Percentiles rank a stretch among this genome's conserved stretches.
phyloP scores from a whole-genome alignment of 805 yeast genomes.

The Candida namnaoensis region DNA sequence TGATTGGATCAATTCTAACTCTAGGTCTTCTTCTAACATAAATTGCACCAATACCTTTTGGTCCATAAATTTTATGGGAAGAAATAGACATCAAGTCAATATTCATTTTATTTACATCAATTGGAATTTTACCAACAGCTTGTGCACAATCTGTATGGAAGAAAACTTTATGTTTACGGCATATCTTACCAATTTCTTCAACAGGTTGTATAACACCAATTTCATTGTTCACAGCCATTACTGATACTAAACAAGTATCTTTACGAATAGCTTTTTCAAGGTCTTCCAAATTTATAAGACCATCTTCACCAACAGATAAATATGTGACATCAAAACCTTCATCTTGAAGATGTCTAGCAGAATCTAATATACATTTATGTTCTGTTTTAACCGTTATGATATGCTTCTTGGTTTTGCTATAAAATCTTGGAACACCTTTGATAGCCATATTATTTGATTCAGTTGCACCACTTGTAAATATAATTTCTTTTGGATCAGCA shows the following conservation, averaged over 20 bases:
- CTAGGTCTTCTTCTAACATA: constrained; percentile 96
- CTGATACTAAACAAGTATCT: constrained; percentile 82
- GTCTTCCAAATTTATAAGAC: constrained; percentile 69
- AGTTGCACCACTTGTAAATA: constrained; percentile 97
- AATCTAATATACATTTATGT: constrained; percentile 97
- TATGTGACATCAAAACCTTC: constrained; percentile 97
- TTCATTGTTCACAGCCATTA: constrained; percentile 98
- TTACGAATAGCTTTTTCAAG: constrained; percentile 79
- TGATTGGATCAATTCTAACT: constrained; percentile 90
- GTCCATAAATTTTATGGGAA: constrained; percentile 96
- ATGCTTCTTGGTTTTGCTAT: constrained; percentile 82
- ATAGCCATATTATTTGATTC: constrained; percentile 92
- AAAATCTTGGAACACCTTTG: constrained; percentile 94
- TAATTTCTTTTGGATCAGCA: constrained; percentile 95
- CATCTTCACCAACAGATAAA: constrained; percentile 74
- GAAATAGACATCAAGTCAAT: constrained; percentile 91
- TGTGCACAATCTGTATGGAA: constrained; percentile 98
- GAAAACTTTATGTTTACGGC: constrained; percentile 81
- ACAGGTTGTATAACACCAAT: constrained; percentile 96
- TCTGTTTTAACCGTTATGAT: constrained; percentile 95
- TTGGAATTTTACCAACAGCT: constrained; percentile 88
- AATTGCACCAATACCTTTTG: constrained; percentile 95
- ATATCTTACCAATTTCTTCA: constrained; percentile 84
- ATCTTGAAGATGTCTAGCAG: constrained; percentile 89
- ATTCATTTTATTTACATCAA: constrained; percentile 90